Evolutionary conservation across 1,139 yeast species (phyloP).

Genomic region (Saccharomyces uvarum): DNA sequence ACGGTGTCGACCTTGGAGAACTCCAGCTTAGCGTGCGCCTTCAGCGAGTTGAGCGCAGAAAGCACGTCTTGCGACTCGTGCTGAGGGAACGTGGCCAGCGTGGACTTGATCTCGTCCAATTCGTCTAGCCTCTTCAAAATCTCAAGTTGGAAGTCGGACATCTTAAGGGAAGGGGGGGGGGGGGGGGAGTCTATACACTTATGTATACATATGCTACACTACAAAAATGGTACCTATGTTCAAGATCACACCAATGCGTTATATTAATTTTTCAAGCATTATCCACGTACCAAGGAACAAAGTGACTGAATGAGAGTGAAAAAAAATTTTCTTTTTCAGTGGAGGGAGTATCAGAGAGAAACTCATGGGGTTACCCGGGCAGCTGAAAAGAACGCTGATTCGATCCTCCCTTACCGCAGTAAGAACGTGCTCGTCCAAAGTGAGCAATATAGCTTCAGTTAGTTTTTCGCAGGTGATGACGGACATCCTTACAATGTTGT

Average conservation of each 20-base stretch:
- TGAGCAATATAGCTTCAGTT: too few species aligned
- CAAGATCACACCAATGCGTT: neutral
- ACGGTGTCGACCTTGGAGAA: constrained; percentile 73
- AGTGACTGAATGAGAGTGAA: neutral
- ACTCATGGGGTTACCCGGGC: too few species aligned
- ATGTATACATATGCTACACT: neutral
- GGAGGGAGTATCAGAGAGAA: too few species aligned
- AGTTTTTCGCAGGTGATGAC: too few species aligned
- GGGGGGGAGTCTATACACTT: neutral
- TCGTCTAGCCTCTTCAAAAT: constrained; percentile 58
- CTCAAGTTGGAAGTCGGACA: constrained; percentile 36
- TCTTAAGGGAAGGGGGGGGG: constrained; percentile 6
- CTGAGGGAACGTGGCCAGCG: constrained; percentile 50
- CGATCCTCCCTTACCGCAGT: too few species aligned
- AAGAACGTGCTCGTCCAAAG: too few species aligned
- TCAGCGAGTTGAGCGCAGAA: constrained; percentile 78
- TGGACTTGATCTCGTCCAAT: constrained; percentile 55
- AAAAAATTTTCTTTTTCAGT: neutral
- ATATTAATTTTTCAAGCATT: neutral
- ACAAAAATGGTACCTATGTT: neutral
- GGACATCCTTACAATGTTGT: too few species aligned
- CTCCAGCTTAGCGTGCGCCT: constrained; percentile 74
- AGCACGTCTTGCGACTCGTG: constrained; percentile 48
- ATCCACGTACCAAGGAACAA: neutral
- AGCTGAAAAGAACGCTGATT: too few species aligned